Percentiles rank a stretch among this genome's conserved stretches.
Evolutionary conservation across 2,329 filamentous ascomycete species (phyloP).

Genomic region (Colletotrichum limetticola): DNA sequence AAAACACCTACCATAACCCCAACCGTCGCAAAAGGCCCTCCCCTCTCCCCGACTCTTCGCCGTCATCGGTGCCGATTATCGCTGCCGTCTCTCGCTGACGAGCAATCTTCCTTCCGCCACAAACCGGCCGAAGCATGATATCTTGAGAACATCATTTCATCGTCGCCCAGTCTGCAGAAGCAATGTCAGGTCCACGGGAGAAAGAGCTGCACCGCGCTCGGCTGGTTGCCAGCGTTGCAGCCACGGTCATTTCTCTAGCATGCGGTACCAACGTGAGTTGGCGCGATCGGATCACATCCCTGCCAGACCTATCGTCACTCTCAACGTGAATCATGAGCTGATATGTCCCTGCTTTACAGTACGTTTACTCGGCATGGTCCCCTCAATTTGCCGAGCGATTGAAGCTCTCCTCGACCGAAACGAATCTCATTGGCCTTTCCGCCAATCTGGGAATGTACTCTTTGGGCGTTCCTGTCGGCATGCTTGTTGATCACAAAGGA

Average conservation of each 20-base stretch:
- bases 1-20: not conserved
- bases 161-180: not conserved
- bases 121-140: slow-evolving; percentile 15
- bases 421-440: slow-evolving; percentile 87
- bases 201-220: slow-evolving; percentile 70
- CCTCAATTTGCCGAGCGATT: slow-evolving; percentile 92
- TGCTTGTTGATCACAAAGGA: slow-evolving; percentile 85
- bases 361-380: slow-evolving; percentile 98
- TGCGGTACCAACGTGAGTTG: slow-evolving; percentile 88
- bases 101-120: not conserved
- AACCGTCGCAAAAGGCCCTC: not conserved
- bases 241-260: slow-evolving; percentile 85
- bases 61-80: slow-evolving; percentile 8
- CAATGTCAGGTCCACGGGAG: slow-evolving; percentile 46
- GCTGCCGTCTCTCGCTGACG: not conserved
- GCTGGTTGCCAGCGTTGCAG: slow-evolving; percentile 84
- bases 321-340: not conserved
- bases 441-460: slow-evolving; percentile 96
- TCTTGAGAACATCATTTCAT: not conserved
- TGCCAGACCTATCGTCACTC: not conserved
- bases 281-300: slow-evolving; percentile 1
- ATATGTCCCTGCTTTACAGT: slow-evolving; percentile 63
- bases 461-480: slow-evolving; percentile 86
- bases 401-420: slow-evolving; percentile 89
- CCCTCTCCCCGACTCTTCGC: not conserved